Evolutionary conservation across 371 early-diverging fungal genomes (phyloP).

Genomic region (Apophysomyces elegans): DNA sequence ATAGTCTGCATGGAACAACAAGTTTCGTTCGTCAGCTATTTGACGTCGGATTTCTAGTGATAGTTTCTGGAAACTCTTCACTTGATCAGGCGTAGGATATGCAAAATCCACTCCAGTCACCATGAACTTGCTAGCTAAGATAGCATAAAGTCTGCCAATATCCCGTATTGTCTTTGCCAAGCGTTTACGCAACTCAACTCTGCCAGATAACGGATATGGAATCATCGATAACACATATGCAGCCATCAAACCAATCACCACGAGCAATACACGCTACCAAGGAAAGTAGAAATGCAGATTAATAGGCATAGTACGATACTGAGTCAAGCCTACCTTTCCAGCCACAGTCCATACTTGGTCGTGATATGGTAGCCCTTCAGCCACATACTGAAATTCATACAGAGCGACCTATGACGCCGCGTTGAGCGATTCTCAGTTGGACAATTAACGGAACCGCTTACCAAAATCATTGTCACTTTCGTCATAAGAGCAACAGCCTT

Average conservation of each 20-base stretch:
- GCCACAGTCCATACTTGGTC: conserved; percentile 44
- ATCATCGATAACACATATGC: conserved; percentile 38
- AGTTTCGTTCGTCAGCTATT: conserved; percentile 36
- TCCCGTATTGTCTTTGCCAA: conserved; percentile 45
- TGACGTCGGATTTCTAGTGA: conserved; percentile 39
- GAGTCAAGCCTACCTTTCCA: conserved; percentile 42
- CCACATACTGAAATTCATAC: conserved; percentile 35
- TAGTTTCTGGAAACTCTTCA: conserved; percentile 33
- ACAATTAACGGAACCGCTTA: background rate
- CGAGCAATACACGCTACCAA: conserved; percentile 41
- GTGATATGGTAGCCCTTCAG: conserved; percentile 2
- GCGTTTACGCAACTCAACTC: conserved; percentile 50
- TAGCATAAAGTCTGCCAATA: conserved; percentile 40
- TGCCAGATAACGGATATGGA: conserved; percentile 41
- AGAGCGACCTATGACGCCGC: conserved; percentile 18
- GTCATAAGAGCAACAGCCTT: conserved; percentile 35
- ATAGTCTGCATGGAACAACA: conserved; percentile 32
- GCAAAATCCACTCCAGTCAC: background rate
- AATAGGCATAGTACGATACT: background rate
- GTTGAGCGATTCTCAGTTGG: background rate
- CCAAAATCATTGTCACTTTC: conserved; percentile 36
- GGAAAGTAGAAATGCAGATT: background rate
- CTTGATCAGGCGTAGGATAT: conserved; percentile 19
- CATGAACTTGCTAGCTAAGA: conserved; percentile 26
- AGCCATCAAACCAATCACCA: conserved; percentile 44